phyloP scores from a whole-genome alignment of 768 basidiomycete species.

The Psilocybe sp. region DNA sequence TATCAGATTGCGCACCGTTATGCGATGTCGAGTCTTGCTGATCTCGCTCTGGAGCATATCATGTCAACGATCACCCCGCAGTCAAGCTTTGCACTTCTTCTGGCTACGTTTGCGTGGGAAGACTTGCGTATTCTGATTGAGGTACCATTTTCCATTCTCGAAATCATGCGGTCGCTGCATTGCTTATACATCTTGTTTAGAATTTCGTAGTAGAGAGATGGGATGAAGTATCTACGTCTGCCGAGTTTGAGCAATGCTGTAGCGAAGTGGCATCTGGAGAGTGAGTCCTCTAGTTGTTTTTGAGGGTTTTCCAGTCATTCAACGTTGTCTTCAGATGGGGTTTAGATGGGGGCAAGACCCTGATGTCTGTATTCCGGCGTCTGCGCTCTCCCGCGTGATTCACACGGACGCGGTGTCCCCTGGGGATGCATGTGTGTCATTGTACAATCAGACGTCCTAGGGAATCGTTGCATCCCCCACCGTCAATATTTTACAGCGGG shows the following conservation, averaged over 20 bases:
- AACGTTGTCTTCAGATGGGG: conserved; percentile 54
- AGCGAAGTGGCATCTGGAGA: conserved; percentile 73
- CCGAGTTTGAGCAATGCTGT: conserved; percentile 69
- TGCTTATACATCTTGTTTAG: conserved; percentile 25
- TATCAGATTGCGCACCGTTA: conserved; percentile 81
- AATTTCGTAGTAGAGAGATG: conserved; percentile 79
- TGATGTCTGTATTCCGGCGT: conserved; percentile 65
- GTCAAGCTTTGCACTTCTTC: conserved; percentile 63
- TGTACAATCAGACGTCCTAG: too few relatives aligned
- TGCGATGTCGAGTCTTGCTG: conserved; percentile 60
- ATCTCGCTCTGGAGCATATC: conserved; percentile 70
- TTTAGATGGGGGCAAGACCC: conserved; percentile 63
- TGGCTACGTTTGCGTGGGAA: conserved; percentile 68
- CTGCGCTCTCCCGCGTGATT: conserved; percentile 53
- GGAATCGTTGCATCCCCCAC: background rate
- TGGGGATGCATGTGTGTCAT: too few relatives aligned
- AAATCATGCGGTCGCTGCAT: background rate
- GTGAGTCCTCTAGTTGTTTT: conserved; percentile 39
- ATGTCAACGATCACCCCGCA: conserved; percentile 65
- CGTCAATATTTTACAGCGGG: background rate
- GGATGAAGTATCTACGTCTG: conserved; percentile 62
- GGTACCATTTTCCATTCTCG: conserved; percentile 32
- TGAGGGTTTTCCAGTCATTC: background rate
- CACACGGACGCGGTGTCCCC: too few relatives aligned
- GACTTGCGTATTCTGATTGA: conserved; percentile 60